Conservation (phyloP, 225 moss, liverwort and hornwort species). For the Ulota crispa region DNA sequence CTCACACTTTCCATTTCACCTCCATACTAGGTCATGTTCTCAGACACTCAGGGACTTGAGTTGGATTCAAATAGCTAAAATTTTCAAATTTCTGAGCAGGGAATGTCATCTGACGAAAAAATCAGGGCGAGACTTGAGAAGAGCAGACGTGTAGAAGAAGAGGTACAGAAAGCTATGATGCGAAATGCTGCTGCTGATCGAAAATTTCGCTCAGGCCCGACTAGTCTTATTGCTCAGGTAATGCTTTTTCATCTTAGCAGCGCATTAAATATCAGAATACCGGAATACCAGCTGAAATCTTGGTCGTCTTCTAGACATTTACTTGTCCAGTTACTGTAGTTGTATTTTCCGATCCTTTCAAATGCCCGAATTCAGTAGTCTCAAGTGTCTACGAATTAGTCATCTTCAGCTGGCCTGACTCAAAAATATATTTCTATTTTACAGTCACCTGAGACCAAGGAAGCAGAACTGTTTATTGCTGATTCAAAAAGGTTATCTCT, state of each 20-base stretch:
- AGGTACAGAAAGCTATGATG: conserved; percentile 24
- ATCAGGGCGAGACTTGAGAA: conserved; percentile 22
- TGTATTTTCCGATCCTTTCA: not conserved
- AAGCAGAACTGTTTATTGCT: conserved; percentile 26
- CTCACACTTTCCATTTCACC: not conserved
- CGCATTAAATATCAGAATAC: not conserved
- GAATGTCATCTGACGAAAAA: conserved; percentile 17
- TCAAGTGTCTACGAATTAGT: not conserved
- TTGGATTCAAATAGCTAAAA: not conserved
- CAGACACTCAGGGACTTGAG: not conserved
- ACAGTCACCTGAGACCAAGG: conserved; percentile 20
- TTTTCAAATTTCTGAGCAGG: not conserved
- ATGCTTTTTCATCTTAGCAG: not conserved
- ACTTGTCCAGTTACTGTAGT: not conserved
- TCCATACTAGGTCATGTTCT: not conserved
- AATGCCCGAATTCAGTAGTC: not conserved
- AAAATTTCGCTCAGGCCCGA: conserved; percentile 11
- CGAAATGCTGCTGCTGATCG: not conserved
- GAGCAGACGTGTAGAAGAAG: conserved; percentile 24
- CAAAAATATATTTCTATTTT: not conserved
- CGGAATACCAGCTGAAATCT: not conserved
- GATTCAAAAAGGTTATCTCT: not conserved
- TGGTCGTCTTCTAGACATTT: not conserved
- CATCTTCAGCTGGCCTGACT: not conserved
- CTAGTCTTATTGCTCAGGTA: conserved; percentile 31